phyloP scores from a whole-genome alignment of 1,284 basidiomycete genomes.

The Pholiota adiposa region DNA sequence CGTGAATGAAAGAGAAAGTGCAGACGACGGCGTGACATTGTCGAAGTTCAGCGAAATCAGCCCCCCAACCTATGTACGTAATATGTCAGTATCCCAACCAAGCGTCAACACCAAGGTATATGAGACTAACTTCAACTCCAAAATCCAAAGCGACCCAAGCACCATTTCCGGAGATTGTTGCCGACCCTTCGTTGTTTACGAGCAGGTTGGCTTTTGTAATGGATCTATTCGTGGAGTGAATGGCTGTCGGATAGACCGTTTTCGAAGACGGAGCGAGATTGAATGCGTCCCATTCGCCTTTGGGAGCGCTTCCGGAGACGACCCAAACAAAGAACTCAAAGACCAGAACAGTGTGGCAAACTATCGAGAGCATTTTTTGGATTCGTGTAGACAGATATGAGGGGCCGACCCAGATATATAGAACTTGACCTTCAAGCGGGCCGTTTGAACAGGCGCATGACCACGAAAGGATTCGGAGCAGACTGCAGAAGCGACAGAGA shows the following conservation, averaged over 20 bases:
- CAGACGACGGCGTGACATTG: conserved; percentile 29
- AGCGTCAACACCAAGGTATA: not conserved
- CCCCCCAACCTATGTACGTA: conserved; percentile 43
- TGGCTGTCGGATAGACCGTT: conserved; percentile 41
- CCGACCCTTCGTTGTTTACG: conserved; percentile 33
- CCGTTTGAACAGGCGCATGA: not conserved
- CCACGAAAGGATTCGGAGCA: not conserved
- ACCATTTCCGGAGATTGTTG: conserved; percentile 36
- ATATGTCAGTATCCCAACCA: not conserved
- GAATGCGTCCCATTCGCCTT: conserved; percentile 49
- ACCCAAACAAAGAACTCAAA: not conserved
- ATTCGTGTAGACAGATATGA: not conserved
- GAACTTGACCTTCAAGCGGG: not conserved
- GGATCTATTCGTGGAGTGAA: conserved; percentile 37
- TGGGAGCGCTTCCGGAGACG: conserved; percentile 31
- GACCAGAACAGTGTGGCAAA: not conserved
- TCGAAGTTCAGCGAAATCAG: conserved; percentile 46
- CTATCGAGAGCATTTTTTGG: not conserved
- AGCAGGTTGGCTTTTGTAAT: conserved; percentile 34
- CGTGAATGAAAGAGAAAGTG: conserved; percentile 49
- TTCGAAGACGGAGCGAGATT: conserved; percentile 46
- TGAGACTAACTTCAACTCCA: conserved; percentile 42
- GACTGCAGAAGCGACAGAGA: not conserved
- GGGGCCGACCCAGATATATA: not conserved
- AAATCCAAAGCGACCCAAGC: conserved; percentile 50